phyloP scores from a whole-genome alignment of 129 eudicot genomes.

The Chrysanthemum makinoi region DNA sequence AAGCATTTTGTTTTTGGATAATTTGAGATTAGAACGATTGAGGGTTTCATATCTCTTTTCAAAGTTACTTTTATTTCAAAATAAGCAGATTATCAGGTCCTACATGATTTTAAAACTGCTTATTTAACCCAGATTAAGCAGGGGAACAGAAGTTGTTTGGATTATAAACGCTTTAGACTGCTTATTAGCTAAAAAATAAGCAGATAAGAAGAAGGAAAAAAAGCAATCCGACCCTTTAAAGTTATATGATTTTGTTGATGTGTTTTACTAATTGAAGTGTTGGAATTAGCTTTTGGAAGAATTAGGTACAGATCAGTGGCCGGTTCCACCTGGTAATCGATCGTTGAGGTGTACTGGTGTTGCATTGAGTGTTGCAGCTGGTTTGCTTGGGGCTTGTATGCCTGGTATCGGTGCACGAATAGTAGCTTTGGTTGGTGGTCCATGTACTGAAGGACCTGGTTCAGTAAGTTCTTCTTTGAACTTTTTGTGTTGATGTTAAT shows the following conservation, averaged over 20 bases:
- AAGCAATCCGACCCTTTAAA: neutral
- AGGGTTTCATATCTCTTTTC: too few species aligned
- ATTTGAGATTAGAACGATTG: too few species aligned
- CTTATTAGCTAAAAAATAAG: too few species aligned
- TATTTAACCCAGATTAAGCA: too few species aligned
- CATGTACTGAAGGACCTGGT: slow-evolving; percentile 99
- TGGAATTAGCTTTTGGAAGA: slow-evolving; percentile 77
- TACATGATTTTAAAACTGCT: too few species aligned
- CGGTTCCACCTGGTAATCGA: slow-evolving; percentile 78
- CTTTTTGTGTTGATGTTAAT: too few species aligned
- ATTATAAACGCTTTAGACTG: too few species aligned
- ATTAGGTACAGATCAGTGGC: slow-evolving; percentile 84
- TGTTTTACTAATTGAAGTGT: slow-evolving; percentile 13
- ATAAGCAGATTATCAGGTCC: too few species aligned
- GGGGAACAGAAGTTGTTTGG: too few species aligned
- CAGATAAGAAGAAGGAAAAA: too few species aligned
- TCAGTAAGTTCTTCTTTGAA: slow-evolving; percentile 44
- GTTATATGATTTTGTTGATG: neutral
- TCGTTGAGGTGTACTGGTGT: slow-evolving; percentile 92
- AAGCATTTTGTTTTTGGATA: too few species aligned
- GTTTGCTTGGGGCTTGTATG: slow-evolving; percentile 74
- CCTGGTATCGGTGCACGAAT: slow-evolving; percentile 81
- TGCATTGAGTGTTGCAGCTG: slow-evolving; percentile 89
- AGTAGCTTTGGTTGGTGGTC: slow-evolving; percentile 91
- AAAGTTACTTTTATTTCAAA: too few species aligned